Percentiles rank a stretch among this genome's conserved stretches.
phyloP scores from a whole-genome alignment of 2,329 filamentous ascomycete species.

The Colletotrichum liaoningense region DNA sequence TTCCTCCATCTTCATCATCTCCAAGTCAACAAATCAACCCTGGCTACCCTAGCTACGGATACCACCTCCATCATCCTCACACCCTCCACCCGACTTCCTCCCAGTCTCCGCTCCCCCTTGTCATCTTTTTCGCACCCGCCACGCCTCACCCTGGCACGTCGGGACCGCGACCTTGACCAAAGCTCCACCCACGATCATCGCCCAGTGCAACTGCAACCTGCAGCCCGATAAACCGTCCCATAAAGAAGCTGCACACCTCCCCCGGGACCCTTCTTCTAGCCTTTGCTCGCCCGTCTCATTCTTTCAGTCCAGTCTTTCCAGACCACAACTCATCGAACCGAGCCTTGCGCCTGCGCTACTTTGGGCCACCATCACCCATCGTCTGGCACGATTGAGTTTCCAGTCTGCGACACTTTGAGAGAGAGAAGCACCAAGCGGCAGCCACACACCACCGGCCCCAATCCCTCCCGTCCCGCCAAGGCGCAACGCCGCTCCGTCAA shows the following conservation, averaged over 20 bases:
- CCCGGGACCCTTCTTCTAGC: neutral
- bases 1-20: neutral
- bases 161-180: neutral
- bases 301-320: neutral
- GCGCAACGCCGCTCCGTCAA: neutral
- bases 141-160: slow-evolving; percentile 11
- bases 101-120: neutral
- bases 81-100: neutral
- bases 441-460: slow-evolving; percentile 5
- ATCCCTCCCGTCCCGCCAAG: neutral
- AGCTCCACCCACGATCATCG: slow-evolving; percentile 33
- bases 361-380: neutral
- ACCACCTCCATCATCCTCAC: neutral
- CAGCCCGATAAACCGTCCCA: slow-evolving; percentile 29
- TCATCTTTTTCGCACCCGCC: slow-evolving; percentile 15
- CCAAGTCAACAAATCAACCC: neutral
- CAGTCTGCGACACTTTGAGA: slow-evolving; percentile 14
- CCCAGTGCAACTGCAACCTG: slow-evolving; percentile 34
- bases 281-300: neutral
- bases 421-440: slow-evolving; percentile 3
- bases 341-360: neutral
- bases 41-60: no score
- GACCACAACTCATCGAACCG: neutral
- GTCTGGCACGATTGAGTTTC: slow-evolving; percentile 29
- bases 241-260: slow-evolving; percentile 21